Evolutionary conservation across 2,329 filamentous ascomycete genomes (phyloP).

Genomic region (Akanthomyces uredinophilus): DNA sequence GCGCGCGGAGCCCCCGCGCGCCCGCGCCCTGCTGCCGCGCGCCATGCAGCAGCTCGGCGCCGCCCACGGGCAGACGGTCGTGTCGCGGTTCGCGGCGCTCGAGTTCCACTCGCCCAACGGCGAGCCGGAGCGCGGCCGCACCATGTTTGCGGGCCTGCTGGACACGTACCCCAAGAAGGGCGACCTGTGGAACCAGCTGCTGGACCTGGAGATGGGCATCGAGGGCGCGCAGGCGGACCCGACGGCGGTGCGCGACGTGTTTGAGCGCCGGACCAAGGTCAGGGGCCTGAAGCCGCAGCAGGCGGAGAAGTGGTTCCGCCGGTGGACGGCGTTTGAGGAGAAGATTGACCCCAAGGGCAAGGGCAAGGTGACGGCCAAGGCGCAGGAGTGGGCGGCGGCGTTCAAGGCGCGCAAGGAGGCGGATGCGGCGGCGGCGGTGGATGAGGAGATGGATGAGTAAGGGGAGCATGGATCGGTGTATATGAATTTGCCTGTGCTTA

Average conservation of each 20-base stretch:
- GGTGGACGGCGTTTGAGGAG: slow-evolving; percentile 88
- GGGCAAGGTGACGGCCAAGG: slow-evolving; percentile 65
- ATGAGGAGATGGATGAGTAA: slow-evolving; percentile 32
- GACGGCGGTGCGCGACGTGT: slow-evolving; percentile 65
- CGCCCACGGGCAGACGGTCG: slow-evolving; percentile 61
- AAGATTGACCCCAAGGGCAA: slow-evolving; percentile 60
- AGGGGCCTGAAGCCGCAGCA: slow-evolving; percentile 74
- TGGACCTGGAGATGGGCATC: slow-evolving; percentile 73
- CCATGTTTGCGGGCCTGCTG: slow-evolving; percentile 86
- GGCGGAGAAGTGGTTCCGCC: slow-evolving; percentile 83
- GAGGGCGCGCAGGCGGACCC: slow-evolving; percentile 47
- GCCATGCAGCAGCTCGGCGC: slow-evolving; percentile 77
- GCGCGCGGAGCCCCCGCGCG: slow-evolving; percentile 62
- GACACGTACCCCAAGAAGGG: slow-evolving; percentile 81
- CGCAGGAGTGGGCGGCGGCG: slow-evolving; percentile 62
- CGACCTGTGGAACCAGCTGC: slow-evolving; percentile 87
- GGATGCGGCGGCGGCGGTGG: slow-evolving; percentile 27
- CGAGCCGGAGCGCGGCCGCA: slow-evolving; percentile 85
- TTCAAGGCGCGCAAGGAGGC: slow-evolving; percentile 42
- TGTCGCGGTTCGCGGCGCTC: slow-evolving; percentile 82
- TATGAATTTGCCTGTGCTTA: not conserved
- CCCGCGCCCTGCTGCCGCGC: slow-evolving; percentile 71
- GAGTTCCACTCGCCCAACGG: slow-evolving; percentile 83
- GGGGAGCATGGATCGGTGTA: slow-evolving; percentile 10
- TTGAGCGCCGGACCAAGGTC: slow-evolving; percentile 69